Percentiles rank a stretch among this genome's conserved stretches.
phyloP scores from a whole-genome alignment of 495 filamentous ascomycete species.

The Trypethelium eluteriae region DNA sequence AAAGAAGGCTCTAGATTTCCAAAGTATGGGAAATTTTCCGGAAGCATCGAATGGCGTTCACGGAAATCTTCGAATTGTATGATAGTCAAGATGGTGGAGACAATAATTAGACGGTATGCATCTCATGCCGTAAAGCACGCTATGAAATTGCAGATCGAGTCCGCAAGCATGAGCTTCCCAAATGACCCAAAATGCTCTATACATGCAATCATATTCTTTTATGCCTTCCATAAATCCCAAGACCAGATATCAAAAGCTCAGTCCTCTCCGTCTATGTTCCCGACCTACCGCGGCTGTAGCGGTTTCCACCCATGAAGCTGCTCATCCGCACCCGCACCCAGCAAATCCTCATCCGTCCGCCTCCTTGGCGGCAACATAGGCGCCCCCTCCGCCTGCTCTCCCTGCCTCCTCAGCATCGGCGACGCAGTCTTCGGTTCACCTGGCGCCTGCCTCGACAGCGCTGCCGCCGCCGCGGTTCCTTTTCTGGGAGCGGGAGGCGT shows the following conservation, averaged over 20 bases:
- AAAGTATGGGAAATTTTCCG: not conserved
- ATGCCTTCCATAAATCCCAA: not conserved
- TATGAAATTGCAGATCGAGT: not conserved
- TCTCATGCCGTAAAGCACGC: not conserved
- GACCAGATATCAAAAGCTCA: too few relatives aligned
- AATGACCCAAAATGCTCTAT: not conserved
- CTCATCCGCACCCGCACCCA: slow-evolving; percentile 20
- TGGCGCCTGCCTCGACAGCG: not conserved
- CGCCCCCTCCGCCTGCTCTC: slow-evolving; percentile 12
- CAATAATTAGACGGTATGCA: not conserved
- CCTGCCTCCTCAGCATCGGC: slow-evolving; percentile 16
- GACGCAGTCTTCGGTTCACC: not conserved
- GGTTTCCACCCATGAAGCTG: slow-evolving; percentile 23
- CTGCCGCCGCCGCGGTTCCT: not conserved
- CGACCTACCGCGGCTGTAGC: slow-evolving; percentile 17
- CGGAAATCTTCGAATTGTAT: not conserved
- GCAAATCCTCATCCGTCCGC: slow-evolving; percentile 17
- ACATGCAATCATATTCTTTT: not conserved
- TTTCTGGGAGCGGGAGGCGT: not conserved
- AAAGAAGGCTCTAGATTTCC: not conserved
- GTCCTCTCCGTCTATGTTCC: too few relatives aligned
- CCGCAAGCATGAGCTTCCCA: not conserved
- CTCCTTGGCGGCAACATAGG: slow-evolving; percentile 28
- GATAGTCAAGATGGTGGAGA: not conserved
- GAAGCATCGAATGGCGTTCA: not conserved